These are phyloP conservation scores for Trichoderma gamsii DNA, from an alignment of 495 filamentous ascomycete genomes.

Conservation along the genomic window DNA sequence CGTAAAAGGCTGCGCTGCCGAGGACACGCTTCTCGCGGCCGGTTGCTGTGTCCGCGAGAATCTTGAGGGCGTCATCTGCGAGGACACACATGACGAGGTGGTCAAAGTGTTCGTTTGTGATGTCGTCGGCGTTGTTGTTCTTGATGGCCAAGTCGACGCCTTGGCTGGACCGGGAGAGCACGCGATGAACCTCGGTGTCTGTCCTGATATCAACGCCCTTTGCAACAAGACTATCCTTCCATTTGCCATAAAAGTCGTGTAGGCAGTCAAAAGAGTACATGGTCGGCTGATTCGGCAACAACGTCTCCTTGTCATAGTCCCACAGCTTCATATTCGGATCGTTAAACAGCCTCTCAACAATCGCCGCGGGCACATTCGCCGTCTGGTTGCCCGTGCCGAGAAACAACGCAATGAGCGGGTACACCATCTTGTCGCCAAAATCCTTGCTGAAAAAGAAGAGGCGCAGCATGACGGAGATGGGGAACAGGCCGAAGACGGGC, in stretches of 20 bases:
- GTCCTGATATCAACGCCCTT: constrained; percentile 62
- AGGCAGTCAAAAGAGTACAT: constrained; percentile 82
- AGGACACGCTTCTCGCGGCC: constrained; percentile 63
- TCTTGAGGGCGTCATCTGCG: constrained; percentile 64
- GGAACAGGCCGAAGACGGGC: constrained; percentile 65
- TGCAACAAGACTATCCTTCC: constrained; percentile 52
- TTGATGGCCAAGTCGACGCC: constrained; percentile 49
- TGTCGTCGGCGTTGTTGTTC: constrained; percentile 18
- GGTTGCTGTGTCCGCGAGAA: constrained; percentile 57
- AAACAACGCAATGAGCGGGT: constrained; percentile 71
- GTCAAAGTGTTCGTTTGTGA: constrained; percentile 50
- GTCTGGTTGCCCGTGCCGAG: constrained; percentile 76
- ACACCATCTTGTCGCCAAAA: constrained; percentile 65
- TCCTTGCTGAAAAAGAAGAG: constrained; percentile 68
- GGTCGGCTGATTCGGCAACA: constrained; percentile 63
- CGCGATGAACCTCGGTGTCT: constrained; percentile 52
- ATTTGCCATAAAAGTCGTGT: constrained; percentile 63
- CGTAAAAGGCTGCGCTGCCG: constrained; percentile 67
- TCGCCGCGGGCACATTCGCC: constrained; percentile 64
- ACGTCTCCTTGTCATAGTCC: constrained; percentile 64
- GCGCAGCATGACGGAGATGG: constrained; percentile 62
- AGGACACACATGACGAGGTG: constrained; percentile 70
- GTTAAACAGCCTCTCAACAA: constrained; percentile 70
- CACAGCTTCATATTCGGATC: constrained; percentile 70
- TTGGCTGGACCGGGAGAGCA: constrained; percentile 51